phyloP scores from a whole-genome alignment of 495 filamentous ascomycete species.

The Talaromyces borbonicus region DNA sequence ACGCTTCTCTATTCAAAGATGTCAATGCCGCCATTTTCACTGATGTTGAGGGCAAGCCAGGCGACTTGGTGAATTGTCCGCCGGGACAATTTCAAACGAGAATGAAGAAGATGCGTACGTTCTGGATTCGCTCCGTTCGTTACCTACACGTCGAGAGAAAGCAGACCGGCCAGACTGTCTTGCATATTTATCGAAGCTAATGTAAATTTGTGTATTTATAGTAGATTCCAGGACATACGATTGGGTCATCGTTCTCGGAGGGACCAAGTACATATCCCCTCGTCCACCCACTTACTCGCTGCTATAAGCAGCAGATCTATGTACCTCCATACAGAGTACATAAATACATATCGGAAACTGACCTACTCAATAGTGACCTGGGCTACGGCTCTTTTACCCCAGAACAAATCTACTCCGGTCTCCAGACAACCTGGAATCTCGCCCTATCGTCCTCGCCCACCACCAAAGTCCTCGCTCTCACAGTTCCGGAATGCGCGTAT shows the following conservation, averaged over 20 bases:
- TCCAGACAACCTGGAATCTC: slow-evolving; percentile 37
- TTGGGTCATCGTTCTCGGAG: slow-evolving; percentile 41
- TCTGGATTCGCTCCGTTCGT: too few species aligned
- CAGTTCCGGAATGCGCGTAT: slow-evolving; percentile 44
- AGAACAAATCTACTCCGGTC: slow-evolving; percentile 27
- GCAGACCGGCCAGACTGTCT: neutral
- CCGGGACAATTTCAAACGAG: slow-evolving; percentile 33
- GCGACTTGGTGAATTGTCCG: slow-evolving; percentile 37
- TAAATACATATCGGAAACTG: neutral
- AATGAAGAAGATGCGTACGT: slow-evolving; percentile 35
- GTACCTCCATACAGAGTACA: too few species aligned
- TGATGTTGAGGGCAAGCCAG: slow-evolving; percentile 35
- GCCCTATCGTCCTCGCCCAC: slow-evolving; percentile 26
- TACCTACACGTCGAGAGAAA: neutral
- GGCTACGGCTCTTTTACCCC: slow-evolving; percentile 17
- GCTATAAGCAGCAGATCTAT: too few species aligned
- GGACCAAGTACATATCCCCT: slow-evolving; percentile 40
- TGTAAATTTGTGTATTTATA: slow-evolving; percentile 2
- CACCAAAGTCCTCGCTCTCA: slow-evolving; percentile 48
- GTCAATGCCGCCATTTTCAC: slow-evolving; percentile 13
- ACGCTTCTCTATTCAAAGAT: neutral
- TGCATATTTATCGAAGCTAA: too few species aligned
- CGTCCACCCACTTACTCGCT: neutral
- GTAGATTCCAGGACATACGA: slow-evolving; percentile 16
- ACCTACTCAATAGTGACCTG: slow-evolving; percentile 28